Evolutionary conservation across 2,329 filamentous ascomycete species (phyloP).

Genomic region (Alternaria rosae): DNA sequence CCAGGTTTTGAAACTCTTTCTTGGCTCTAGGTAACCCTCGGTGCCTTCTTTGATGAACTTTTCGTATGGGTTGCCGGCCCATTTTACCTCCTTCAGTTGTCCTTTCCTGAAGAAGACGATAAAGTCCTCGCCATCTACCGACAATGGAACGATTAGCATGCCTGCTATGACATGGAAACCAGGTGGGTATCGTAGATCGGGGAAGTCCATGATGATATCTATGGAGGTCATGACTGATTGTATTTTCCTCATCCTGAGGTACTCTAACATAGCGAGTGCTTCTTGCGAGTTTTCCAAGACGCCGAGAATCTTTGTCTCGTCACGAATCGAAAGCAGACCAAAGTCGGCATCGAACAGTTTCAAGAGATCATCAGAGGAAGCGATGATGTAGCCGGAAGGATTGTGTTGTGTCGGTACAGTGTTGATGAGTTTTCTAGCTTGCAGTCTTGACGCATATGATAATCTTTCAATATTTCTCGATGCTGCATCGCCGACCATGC

Average conservation of each 20-base stretch:
- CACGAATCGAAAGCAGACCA: conserved; percentile 81
- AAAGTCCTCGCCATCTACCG: conserved; percentile 78
- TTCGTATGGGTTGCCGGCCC: conserved; percentile 87
- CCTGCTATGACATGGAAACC: conserved; percentile 82
- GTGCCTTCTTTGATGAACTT: conserved; percentile 77
- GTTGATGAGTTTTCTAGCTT: conserved; percentile 88
- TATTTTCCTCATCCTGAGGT: conserved; percentile 76
- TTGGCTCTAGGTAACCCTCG: conserved; percentile 76
- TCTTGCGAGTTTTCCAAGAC: conserved; percentile 79
- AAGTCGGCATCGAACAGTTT: conserved; percentile 88
- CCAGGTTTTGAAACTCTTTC: conserved; percentile 82
- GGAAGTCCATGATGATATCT: conserved; percentile 78
- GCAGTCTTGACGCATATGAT: conserved; percentile 83
- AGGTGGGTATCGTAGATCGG: conserved; percentile 78
- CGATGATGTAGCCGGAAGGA: conserved; percentile 88
- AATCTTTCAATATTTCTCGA: conserved; percentile 87
- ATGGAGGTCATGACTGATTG: conserved; percentile 80
- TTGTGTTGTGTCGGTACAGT: conserved; percentile 81
- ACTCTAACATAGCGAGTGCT: conserved; percentile 83
- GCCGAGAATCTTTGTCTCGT: conserved; percentile 88
- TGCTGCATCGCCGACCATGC: conserved; percentile 83
- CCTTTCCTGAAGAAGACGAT: conserved; percentile 89
- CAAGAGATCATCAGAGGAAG: conserved; percentile 84
- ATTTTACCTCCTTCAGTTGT: conserved; percentile 78
- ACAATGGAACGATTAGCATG: conserved; percentile 81